These are phyloP conservation scores for Diaporthe citri DNA, from an alignment of 2,329 filamentous ascomycete species.

Conservation along the genomic window DNA sequence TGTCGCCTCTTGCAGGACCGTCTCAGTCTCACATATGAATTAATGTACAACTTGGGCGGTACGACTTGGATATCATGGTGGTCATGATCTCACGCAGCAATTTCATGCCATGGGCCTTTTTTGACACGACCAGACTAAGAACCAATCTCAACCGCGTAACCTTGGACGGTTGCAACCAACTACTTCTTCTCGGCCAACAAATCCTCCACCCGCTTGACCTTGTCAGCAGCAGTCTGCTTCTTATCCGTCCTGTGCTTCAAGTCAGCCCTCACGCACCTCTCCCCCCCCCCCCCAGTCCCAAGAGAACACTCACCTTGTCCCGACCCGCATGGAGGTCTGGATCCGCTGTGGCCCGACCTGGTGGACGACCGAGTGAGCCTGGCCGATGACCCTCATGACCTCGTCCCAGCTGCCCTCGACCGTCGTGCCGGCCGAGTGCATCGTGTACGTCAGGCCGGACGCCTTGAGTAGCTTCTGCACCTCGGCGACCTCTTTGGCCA, in stretches of 20 bases:
- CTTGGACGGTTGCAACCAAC: not conserved
- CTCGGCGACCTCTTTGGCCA: constrained; percentile 86
- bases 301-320: constrained; percentile 72
- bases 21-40: not conserved
- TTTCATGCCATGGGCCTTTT: not conserved
- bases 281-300: no score
- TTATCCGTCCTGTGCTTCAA: constrained; percentile 78
- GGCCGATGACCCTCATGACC: constrained; percentile 87
- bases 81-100: not conserved
- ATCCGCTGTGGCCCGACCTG: constrained; percentile 82
- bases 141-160: not conserved
- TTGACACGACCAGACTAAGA: not conserved
- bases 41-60: no score
- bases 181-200: constrained; percentile 54
- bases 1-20: not conserved
- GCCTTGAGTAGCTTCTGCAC: constrained; percentile 87
- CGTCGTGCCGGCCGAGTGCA: constrained; percentile 96
- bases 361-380: constrained; percentile 84
- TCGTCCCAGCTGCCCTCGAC: constrained; percentile 93
- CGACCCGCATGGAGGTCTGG: constrained; percentile 89
- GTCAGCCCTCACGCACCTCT: not conserved
- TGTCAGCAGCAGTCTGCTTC: constrained; percentile 83
- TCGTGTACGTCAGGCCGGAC: constrained; percentile 84
- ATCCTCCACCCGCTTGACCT: constrained; percentile 74
- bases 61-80: no score